phyloP scores from a whole-genome alignment of 2,329 filamentous ascomycete species.

The Aureobasidium mangrovei region DNA sequence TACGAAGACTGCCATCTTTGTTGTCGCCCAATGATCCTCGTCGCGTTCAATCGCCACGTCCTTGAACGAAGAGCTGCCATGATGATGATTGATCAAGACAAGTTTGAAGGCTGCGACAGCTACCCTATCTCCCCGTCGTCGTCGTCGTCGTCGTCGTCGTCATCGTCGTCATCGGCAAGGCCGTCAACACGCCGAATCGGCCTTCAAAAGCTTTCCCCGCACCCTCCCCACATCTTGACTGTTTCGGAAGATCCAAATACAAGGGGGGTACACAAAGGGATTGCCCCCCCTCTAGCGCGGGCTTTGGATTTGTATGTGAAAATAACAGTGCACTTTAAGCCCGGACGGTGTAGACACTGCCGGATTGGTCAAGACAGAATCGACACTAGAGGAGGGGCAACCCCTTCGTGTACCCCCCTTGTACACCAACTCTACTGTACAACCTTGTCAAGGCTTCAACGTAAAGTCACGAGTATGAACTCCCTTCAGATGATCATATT shows the following conservation, averaged over 20 bases:
- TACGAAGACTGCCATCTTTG: slow-evolving; percentile 28
- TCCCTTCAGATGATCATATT: slow-evolving; percentile 2
- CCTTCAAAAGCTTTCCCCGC: slow-evolving; percentile 6
- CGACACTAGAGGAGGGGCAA: too few species aligned
- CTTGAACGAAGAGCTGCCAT: background rate
- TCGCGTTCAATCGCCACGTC: background rate
- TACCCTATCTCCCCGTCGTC: background rate
- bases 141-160: slow-evolving; percentile 3
- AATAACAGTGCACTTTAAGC: too few species aligned
- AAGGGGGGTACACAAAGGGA: too few species aligned
- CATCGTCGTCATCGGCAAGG: background rate
- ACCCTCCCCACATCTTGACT: background rate
- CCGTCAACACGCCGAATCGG: background rate
- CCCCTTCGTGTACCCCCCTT: too few species aligned
- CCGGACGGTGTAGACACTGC: too few species aligned
- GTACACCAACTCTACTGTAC: too few species aligned
- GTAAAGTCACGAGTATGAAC: background rate
- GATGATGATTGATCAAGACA: too few species aligned
- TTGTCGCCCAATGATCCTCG: background rate
- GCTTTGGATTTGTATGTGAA: too few species aligned
- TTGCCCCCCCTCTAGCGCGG: too few species aligned
- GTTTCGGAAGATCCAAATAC: too few species aligned
- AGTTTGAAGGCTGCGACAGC: background rate
- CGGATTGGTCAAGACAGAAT: too few species aligned
- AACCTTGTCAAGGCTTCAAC: background rate